phyloP scores from a whole-genome alignment of 2,329 filamentous ascomycete species.

The Coleophoma crateriformis region DNA sequence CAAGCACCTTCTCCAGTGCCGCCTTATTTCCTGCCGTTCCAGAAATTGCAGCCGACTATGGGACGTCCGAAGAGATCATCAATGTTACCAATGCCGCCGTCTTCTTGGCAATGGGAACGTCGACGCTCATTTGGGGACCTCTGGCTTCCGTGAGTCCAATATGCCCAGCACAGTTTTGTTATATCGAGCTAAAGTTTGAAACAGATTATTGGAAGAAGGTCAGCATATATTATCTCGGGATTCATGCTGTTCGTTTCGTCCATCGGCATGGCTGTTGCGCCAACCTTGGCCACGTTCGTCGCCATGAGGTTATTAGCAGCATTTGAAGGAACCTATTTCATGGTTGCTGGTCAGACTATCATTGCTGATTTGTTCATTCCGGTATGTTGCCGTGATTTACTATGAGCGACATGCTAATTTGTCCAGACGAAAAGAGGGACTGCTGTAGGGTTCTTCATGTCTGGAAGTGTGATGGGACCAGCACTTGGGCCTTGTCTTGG shows the following conservation, averaged over 20 bases:
- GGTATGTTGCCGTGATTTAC: slow-evolving; percentile 2
- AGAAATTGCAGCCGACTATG: slow-evolving; percentile 32
- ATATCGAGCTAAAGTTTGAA: no score
- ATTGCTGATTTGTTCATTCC: slow-evolving; percentile 10
- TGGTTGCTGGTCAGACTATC: slow-evolving; percentile 11
- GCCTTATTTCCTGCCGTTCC: slow-evolving; percentile 32
- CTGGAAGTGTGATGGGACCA: slow-evolving; percentile 34
- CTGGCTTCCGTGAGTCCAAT: slow-evolving; percentile 1
- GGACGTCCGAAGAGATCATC: slow-evolving; percentile 22
- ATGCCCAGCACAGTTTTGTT: no score
- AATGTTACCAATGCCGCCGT: slow-evolving; percentile 15
- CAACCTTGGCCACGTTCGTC: slow-evolving; percentile 6
- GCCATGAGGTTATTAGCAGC: slow-evolving; percentile 6
- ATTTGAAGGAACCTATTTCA: slow-evolving; percentile 9
- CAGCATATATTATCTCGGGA: slow-evolving; percentile 5
- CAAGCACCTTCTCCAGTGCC: slow-evolving; percentile 35
- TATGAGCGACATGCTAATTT: neutral
- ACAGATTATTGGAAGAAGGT: slow-evolving; percentile 7
- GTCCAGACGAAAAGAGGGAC: slow-evolving; percentile 32
- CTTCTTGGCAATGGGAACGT: slow-evolving; percentile 8
- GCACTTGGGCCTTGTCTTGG: slow-evolving; percentile 27
- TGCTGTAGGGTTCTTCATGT: slow-evolving; percentile 36
- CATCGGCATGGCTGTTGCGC: slow-evolving; percentile 5
- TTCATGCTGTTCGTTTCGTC: slow-evolving; percentile 7
- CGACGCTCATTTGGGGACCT: slow-evolving; percentile 9